Conservation (phyloP, 129 eudicot genomes). For the Rutidosis leptorrhynchoides region DNA sequence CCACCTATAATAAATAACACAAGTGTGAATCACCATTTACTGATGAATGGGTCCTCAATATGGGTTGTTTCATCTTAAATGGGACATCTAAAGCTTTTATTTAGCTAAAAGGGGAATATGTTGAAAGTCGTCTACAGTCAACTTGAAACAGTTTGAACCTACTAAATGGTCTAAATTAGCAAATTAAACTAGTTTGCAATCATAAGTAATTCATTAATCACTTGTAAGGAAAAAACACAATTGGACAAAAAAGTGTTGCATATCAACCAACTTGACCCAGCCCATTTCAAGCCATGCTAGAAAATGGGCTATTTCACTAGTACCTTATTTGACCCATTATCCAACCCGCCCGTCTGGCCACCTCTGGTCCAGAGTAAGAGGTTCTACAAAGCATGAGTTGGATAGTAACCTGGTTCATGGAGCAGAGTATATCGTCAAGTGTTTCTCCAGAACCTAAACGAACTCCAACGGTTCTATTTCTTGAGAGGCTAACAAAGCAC, state of each 20-base stretch:
- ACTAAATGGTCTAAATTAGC: not conserved
- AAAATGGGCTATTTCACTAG: not conserved
- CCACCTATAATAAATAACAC: conserved; percentile 56
- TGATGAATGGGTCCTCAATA: not conserved
- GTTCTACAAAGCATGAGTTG: conserved; percentile 12
- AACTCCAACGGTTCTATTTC: conserved; percentile 96
- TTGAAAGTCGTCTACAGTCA: not conserved
- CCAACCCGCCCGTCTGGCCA: not conserved
- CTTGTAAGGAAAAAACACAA: not conserved
- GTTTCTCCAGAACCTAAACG: conserved; percentile 96
- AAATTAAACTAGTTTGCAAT: not conserved
- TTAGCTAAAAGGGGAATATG: not conserved
- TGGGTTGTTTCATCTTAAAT: not conserved
- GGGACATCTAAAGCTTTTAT: not conserved
- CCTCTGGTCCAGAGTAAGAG: not conserved
- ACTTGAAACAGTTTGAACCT: not conserved
- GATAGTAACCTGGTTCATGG: conserved; percentile 84
- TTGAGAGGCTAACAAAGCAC: conserved; percentile 89
- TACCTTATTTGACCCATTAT: not conserved
- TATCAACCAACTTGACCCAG: not conserved
- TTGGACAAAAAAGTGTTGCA: not conserved
- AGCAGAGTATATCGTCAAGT: conserved; percentile 76
- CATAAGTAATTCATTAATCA: not conserved
- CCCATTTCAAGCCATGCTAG: not conserved
- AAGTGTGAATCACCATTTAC: conserved; percentile 18